A percentile compares a stretch with the other conserved stretches of the same genome.
These are phyloP conservation scores for Skeletonema marinoi DNA, from an alignment of 108 stramenopile species.

Conservation along the genomic window DNA sequence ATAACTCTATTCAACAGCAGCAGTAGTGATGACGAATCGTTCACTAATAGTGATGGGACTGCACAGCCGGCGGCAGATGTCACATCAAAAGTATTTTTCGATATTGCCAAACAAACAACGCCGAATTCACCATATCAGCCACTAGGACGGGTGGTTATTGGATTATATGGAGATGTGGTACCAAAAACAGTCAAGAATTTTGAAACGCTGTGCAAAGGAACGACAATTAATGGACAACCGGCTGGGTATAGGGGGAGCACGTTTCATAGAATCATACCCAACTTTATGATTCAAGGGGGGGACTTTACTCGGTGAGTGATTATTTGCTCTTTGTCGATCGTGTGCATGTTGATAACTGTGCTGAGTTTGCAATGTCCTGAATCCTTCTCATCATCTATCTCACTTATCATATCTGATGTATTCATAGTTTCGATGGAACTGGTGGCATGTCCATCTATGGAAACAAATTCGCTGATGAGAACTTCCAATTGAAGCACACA, in stretches of 20 bases:
- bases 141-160: constrained; percentile 89
- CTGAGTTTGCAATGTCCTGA: too few relatives aligned
- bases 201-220: constrained; percentile 74
- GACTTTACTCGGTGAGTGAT: constrained; percentile 93
- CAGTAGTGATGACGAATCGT: neutral
- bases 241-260: constrained; percentile 83
- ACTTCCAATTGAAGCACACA: constrained; percentile 91
- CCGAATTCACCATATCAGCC: constrained; percentile 44
- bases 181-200: constrained; percentile 93
- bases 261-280: constrained; percentile 94
- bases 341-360: too few relatives aligned
- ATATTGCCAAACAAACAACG: constrained; percentile 77
- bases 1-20: constrained; percentile 33
- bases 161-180: constrained; percentile 88
- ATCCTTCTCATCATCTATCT: too few relatives aligned
- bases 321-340: too few relatives aligned
- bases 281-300: constrained; percentile 97
- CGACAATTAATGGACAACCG: constrained; percentile 56
- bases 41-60: constrained; percentile 3
- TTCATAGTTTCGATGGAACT: too few relatives aligned
- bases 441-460: constrained; percentile 79
- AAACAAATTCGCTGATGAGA: constrained; percentile 93
- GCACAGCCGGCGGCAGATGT: constrained; percentile 31
- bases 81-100: constrained; percentile 64
- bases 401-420: too few relatives aligned